phyloP scores from a whole-genome alignment of 768 basidiomycete species.

The Suillus placidus region DNA sequence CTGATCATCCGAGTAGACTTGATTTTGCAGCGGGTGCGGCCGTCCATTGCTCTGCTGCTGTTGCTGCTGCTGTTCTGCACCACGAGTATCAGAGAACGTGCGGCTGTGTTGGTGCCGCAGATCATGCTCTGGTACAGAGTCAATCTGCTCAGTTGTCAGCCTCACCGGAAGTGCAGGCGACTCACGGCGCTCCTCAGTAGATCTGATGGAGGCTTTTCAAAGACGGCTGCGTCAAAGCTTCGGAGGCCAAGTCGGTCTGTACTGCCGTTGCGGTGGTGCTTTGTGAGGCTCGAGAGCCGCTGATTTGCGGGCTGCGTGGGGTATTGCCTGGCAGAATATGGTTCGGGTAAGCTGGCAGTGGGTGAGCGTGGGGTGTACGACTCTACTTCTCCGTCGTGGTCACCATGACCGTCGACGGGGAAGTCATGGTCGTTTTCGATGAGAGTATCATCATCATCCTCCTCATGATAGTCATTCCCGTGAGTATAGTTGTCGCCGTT shows the following conservation, averaged over 20 bases:
- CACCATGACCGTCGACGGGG: conserved; percentile 37
- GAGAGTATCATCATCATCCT: conserved; percentile 48
- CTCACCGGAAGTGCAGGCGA: conserved; percentile 17
- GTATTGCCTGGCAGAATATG: conserved; percentile 36
- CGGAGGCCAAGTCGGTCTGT: conserved; percentile 66
- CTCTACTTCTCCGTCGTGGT: conserved; percentile 52
- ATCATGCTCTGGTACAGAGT: conserved; percentile 19
- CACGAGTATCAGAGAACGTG: conserved; percentile 23
- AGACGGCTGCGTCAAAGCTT: conserved; percentile 59
- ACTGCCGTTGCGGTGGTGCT: conserved; percentile 56
- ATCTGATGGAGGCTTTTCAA: conserved; percentile 42
- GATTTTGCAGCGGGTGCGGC: conserved; percentile 42
- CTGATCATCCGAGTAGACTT: conserved; percentile 59
- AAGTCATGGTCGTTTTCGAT: conserved; percentile 43
- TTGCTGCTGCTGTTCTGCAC: conserved; percentile 21
- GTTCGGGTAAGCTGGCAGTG: conserved; percentile 58
- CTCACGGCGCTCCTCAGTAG: conserved; percentile 34
- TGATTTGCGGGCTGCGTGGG: conserved; percentile 31
- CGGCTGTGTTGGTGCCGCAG: conserved; percentile 25
- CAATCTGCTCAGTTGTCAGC: conserved; percentile 21
- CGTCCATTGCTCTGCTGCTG: conserved; percentile 27
- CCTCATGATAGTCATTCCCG: conserved; percentile 43
- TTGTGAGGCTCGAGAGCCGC: conserved; percentile 42
- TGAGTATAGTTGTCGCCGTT: conserved; percentile 45
- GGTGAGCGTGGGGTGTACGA: conserved; percentile 73